Percentiles rank a stretch among this genome's conserved stretches.
phyloP scores from a whole-genome alignment of 2,329 filamentous ascomycete genomes.

The Phialophora expanda region DNA sequence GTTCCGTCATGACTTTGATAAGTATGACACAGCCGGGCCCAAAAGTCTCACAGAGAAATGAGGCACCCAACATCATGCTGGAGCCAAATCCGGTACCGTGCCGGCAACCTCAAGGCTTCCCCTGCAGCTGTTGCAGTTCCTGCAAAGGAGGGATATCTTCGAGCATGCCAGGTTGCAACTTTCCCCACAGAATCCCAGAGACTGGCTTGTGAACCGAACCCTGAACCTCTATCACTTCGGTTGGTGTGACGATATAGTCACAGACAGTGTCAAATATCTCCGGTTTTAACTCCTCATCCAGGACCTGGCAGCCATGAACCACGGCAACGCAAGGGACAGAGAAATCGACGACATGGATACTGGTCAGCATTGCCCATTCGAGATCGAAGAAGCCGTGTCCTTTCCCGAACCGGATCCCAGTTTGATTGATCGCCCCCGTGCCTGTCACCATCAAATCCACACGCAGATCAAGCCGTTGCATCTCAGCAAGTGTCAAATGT shows the following conservation, averaged over 20 bases:
- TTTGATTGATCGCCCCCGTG: constrained; percentile 47
- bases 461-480: constrained; percentile 41
- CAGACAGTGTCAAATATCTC: constrained; percentile 51
- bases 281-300: constrained; percentile 45
- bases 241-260: constrained; percentile 50
- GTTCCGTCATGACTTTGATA: not conserved
- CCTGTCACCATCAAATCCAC: constrained; percentile 51
- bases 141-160: constrained; percentile 44
- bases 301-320: constrained; percentile 52
- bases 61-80: not conserved
- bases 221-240: constrained; percentile 41
- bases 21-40: not conserved
- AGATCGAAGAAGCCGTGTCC: constrained; percentile 52
- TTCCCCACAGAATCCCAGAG: constrained; percentile 48
- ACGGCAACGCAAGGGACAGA: constrained; percentile 44
- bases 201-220: constrained; percentile 42
- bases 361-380: constrained; percentile 51
- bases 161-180: constrained; percentile 46
- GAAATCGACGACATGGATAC: constrained; percentile 42
- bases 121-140: constrained; percentile 18
- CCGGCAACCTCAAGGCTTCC: not conserved
- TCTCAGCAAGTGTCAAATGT: constrained; percentile 45
- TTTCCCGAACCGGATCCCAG: constrained; percentile 51
- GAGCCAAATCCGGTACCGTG: not conserved
- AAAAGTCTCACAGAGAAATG: not conserved